Conservation (phyloP, 129 eudicot species). For the Flaveria sonorensis region DNA sequence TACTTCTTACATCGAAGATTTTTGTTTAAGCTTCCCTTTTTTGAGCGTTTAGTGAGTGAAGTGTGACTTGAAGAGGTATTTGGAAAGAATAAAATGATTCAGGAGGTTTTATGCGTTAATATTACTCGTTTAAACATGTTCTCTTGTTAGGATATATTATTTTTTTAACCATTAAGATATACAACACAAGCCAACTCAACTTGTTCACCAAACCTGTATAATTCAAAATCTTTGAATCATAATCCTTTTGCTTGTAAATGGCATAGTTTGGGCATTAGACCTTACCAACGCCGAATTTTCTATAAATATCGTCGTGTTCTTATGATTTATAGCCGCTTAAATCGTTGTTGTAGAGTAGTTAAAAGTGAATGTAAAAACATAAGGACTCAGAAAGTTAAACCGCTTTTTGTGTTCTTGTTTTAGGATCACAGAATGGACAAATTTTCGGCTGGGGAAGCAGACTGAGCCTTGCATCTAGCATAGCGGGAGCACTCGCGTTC, state of each 20-base stretch:
- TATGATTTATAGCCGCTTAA: no score
- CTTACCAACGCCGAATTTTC: not conserved
- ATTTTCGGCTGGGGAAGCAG: conserved; percentile 69
- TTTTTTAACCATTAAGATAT: not conserved
- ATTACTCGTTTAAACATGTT: not conserved
- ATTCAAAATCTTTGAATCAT: not conserved
- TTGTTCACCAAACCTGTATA: not conserved
- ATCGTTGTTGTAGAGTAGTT: not conserved
- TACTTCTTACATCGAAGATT: no score
- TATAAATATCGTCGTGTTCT: not conserved
- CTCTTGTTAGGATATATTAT: not conserved
- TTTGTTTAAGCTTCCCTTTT: no score
- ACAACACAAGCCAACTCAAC: not conserved
- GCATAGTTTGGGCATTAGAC: not conserved
- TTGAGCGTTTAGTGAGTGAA: no score
- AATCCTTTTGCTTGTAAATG: not conserved
- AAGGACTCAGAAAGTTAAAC: not conserved
- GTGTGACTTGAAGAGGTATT: no score
- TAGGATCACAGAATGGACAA: conserved; percentile 60
- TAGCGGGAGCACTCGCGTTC: conserved; percentile 58
- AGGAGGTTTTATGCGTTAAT: not conserved
- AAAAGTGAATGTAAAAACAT: not conserved
- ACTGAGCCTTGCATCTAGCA: conserved; percentile 49
- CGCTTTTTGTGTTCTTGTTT: conserved; percentile 25
- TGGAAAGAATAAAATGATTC: not conserved